Conservation (phyloP, 139 green algal genomes). For the Volvox reticuliferus region DNA sequence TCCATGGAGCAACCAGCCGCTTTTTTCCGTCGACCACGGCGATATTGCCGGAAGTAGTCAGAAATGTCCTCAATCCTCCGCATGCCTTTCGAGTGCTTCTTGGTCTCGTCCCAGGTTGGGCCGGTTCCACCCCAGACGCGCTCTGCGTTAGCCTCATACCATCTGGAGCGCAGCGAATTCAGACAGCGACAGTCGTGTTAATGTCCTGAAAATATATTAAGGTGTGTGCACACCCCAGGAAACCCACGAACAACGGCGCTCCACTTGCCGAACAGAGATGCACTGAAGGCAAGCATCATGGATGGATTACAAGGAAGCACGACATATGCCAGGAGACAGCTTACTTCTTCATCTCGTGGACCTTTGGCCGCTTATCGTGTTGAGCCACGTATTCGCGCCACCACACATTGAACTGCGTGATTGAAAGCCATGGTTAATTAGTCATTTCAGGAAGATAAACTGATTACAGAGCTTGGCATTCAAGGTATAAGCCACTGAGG, state of each 20-base stretch:
- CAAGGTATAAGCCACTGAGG: too few species aligned
- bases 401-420: conserved; percentile 25
- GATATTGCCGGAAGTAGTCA: conserved; percentile 33
- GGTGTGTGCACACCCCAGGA: too few species aligned
- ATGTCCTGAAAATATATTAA: too few species aligned
- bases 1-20: neutral
- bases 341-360: conserved; percentile 42
- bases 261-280: too few species aligned
- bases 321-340: neutral
- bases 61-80: conserved; percentile 32
- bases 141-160: conserved; percentile 22
- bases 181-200: too few species aligned
- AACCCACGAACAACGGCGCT: too few species aligned
- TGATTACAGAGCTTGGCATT: too few species aligned
- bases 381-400: conserved; percentile 20
- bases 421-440: neutral
- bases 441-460: too few species aligned
- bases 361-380: conserved; percentile 28
- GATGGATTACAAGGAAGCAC: too few species aligned
- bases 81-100: conserved; percentile 45
- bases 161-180: neutral
- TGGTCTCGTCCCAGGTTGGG: conserved; percentile 35
- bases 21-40: conserved; percentile 12
- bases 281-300: too few species aligned
- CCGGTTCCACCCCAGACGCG: conserved; percentile 12